Evolutionary conservation across 495 filamentous ascomycete genomes (phyloP).

Genomic region (Xylaria curta): DNA sequence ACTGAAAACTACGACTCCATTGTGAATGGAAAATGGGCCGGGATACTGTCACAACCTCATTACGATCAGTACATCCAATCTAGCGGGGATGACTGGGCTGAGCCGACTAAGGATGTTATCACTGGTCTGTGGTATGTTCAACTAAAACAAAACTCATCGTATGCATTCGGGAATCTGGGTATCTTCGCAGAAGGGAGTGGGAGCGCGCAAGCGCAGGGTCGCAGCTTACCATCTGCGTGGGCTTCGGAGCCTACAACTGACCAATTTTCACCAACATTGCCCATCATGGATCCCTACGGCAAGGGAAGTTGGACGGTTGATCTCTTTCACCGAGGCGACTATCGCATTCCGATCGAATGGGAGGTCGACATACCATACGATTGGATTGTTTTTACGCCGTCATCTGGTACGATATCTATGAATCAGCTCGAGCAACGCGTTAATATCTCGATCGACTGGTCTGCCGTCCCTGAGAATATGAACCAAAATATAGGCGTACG

Average conservation of each 20-base stretch:
- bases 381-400: constrained; percentile 58
- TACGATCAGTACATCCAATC: constrained; percentile 47
- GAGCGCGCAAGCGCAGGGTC: constrained; percentile 60
- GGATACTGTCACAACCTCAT: constrained; percentile 57
- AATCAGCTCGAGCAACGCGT: constrained; percentile 55
- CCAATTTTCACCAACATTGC: constrained; percentile 50
- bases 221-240: constrained; percentile 52
- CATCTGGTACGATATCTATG: constrained; percentile 52
- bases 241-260: constrained; percentile 45
- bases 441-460: constrained; percentile 60
- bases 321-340: constrained; percentile 62
- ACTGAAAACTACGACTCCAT: constrained; percentile 63
- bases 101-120: constrained; percentile 61
- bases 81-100: constrained; percentile 51
- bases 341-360: constrained; percentile 52
- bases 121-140: constrained; percentile 58
- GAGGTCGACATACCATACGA: constrained; percentile 45
- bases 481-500: constrained; percentile 49
- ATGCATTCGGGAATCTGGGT: constrained; percentile 63
- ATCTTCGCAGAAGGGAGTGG: constrained; percentile 61
- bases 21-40: constrained; percentile 66
- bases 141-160: constrained; percentile 47
- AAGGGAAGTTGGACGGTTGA: constrained; percentile 59
- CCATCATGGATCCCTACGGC: constrained; percentile 61
- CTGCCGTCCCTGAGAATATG: constrained; percentile 50